Percentiles rank a stretch among this genome's conserved stretches.
phyloP scores from a whole-genome alignment of 768 basidiomycete species.

The Trametes meyenii region DNA sequence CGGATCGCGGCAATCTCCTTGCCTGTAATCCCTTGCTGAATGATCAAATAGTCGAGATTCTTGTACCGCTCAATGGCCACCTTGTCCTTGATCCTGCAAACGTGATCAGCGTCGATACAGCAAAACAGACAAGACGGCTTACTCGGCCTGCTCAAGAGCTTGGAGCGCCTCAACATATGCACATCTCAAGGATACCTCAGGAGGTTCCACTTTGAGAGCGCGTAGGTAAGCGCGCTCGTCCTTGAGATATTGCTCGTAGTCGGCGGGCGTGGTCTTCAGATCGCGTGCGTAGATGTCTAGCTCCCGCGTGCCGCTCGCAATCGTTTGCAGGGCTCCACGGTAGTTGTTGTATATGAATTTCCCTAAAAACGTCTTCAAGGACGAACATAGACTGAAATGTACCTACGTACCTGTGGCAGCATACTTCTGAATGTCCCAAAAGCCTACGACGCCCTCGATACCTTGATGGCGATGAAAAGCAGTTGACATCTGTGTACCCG shows the following conservation, averaged over 20 bases:
- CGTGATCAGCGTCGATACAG: background rate
- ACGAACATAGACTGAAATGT: background rate
- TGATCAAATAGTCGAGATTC: background rate
- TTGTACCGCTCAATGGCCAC: background rate
- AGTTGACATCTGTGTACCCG: slow-evolving; percentile 26
- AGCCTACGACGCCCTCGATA: slow-evolving; percentile 26
- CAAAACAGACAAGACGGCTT: background rate
- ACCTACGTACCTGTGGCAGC: slow-evolving; percentile 25
- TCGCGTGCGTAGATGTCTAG: background rate
- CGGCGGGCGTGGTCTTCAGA: background rate
- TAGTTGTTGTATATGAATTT: slow-evolving; percentile 21
- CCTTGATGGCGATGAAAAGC: slow-evolving; percentile 34
- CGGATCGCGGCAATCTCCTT: background rate
- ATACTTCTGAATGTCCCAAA: slow-evolving; percentile 32
- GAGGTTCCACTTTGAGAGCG: slow-evolving; percentile 19
- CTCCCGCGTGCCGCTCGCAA: slow-evolving; percentile 1
- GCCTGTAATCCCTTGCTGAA: background rate
- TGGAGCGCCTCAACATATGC: slow-evolving; percentile 22
- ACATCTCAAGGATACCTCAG: slow-evolving; percentile 4
- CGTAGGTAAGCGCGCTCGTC: slow-evolving; percentile 22
- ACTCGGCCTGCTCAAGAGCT: slow-evolving; percentile 3
- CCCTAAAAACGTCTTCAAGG: background rate
- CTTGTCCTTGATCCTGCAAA: background rate
- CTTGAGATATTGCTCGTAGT: slow-evolving; percentile 15
- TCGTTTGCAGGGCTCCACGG: background rate